Evolutionary conservation across 1,284 basidiomycete genomes (phyloP), one percentile per base, ranked within the genome.

Genomic region (Pulveroboletus sp.): DNA sequence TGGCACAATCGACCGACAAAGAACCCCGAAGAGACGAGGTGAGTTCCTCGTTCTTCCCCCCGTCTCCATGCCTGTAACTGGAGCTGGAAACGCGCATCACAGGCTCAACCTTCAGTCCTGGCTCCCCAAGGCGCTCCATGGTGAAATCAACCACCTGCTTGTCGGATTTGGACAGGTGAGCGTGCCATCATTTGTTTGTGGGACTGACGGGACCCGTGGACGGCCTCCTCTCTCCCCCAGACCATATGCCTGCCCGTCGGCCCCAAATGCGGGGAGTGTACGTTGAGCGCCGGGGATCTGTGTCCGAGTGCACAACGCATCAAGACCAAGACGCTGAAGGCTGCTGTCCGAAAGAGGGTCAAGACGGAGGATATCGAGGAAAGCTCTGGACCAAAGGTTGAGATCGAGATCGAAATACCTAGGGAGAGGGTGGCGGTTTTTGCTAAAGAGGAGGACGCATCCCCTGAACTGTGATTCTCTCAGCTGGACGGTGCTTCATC

Each of bases 101-200:
- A 91, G 92, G 52, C 71, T 95, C 41, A 95, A 95, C 66, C 78
- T 97, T 4, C 86, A 97, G 71, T 93, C 90, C 0, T 97, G 95
- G 95, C 79, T 97, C 1, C 95, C 94, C 0, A 80, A 78, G 24
- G 83, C 89, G 56, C 75, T 91, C 1, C 90, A 93, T 63, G 81
- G 79, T 11, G 85, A 92, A 7, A 93, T 97, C 64, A 97, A 96
- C 69, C 87, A 89, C 51, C 73, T 94, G 72, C 79, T 98, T 5
- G 95, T 97, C 9, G 94, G 95, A 0, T 96, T 97, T 62, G 95
- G 95, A 15, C 96, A 98, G 79, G 89, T 90, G 61, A 52, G 71
- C 40, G 11, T n/a, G 12, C 33, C 19, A 9, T 37, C 9, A 19
- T 21, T 9, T 32, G 50, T 2, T 16, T 6, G 1, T 13, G 12